Evolutionary conservation across 2,329 filamentous ascomycete genomes (phyloP).

Genomic region (Sarocladiaceae sp.): DNA sequence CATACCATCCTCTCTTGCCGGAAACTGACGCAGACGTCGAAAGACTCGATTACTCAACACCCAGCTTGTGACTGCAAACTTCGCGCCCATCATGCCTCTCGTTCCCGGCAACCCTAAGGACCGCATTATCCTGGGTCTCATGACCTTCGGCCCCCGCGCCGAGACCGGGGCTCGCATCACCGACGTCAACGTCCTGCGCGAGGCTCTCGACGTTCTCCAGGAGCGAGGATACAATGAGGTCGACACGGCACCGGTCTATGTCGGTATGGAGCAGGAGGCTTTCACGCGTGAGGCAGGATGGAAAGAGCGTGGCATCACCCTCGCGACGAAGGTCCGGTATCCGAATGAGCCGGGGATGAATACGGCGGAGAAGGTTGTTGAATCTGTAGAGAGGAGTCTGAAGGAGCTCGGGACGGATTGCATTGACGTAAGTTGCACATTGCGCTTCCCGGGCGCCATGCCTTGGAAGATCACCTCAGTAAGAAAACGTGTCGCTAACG

Average conservation of each 20-base stretch:
- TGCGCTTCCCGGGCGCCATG: too few relatives aligned
- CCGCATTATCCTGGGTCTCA: slow-evolving; percentile 74
- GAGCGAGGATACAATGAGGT: slow-evolving; percentile 75
- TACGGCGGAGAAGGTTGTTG: slow-evolving; percentile 54
- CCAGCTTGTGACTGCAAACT: too few relatives aligned
- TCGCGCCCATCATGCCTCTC: slow-evolving; percentile 40
- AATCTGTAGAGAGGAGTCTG: slow-evolving; percentile 60
- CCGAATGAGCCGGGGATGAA: slow-evolving; percentile 54
- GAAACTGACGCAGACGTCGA: too few relatives aligned
- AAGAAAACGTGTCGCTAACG: background rate
- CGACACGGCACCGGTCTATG: slow-evolving; percentile 74
- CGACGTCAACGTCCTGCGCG: slow-evolving; percentile 57
- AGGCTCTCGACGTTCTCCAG: slow-evolving; percentile 68
- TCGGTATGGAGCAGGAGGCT: slow-evolving; percentile 67
- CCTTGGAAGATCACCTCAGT: too few relatives aligned
- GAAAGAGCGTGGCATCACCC: slow-evolving; percentile 69
- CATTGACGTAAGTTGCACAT: slow-evolving; percentile 54
- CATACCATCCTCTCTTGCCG: too few relatives aligned
- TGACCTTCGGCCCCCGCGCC: slow-evolving; percentile 72
- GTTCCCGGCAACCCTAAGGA: slow-evolving; percentile 43
- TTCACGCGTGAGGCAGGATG: slow-evolving; percentile 70
- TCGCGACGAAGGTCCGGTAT: slow-evolving; percentile 73
- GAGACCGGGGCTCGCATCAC: slow-evolving; percentile 65
- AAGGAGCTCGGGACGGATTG: slow-evolving; percentile 65
- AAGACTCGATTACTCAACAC: too few relatives aligned